These are phyloP conservation scores for Populus ilicifolia DNA, from an alignment of 345 rosid species.

Conservation along the genomic window DNA sequence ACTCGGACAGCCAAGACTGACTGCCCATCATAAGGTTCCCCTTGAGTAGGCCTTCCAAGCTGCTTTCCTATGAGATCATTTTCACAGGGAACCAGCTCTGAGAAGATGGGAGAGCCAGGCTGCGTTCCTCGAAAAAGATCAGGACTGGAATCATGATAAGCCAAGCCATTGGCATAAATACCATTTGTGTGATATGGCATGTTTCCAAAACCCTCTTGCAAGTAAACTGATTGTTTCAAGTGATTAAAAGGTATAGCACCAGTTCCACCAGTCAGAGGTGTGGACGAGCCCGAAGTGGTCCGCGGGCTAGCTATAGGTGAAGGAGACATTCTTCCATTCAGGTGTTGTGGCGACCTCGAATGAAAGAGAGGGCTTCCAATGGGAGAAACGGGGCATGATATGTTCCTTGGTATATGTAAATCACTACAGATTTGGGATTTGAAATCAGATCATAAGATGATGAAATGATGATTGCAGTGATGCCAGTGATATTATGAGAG, in stretches of 20 bases:
- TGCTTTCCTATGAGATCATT: conserved; percentile 38
- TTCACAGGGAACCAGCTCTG: conserved; percentile 43
- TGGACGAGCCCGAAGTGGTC: conserved; percentile 28
- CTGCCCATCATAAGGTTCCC: conserved; percentile 40
- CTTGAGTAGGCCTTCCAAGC: conserved; percentile 18
- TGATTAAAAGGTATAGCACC: conserved; percentile 52
- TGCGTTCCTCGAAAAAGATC: conserved; percentile 48
- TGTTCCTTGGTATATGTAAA: conserved; percentile 12
- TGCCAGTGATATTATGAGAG: not conserved
- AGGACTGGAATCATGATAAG: conserved; percentile 48
- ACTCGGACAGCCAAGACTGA: conserved; percentile 58
- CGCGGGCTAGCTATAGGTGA: conserved; percentile 29
- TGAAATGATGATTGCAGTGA: not conserved
- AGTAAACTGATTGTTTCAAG: conserved; percentile 44
- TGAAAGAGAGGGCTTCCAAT: conserved; percentile 25
- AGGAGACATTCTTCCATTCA: conserved; percentile 23
- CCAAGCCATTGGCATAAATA: conserved; percentile 34
- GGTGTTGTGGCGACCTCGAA: conserved; percentile 27
- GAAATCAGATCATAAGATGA: not conserved
- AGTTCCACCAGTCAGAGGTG: conserved; percentile 26
- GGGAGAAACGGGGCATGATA: conserved; percentile 25
- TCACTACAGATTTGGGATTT: conserved; percentile 11
- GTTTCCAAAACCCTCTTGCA: conserved; percentile 49
- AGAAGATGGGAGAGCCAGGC: conserved; percentile 48
- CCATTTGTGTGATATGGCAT: conserved; percentile 39